Evolutionary conservation across 352 stramenopile species (phyloP).

Genomic region (Peronosclerospora sorghi): DNA sequence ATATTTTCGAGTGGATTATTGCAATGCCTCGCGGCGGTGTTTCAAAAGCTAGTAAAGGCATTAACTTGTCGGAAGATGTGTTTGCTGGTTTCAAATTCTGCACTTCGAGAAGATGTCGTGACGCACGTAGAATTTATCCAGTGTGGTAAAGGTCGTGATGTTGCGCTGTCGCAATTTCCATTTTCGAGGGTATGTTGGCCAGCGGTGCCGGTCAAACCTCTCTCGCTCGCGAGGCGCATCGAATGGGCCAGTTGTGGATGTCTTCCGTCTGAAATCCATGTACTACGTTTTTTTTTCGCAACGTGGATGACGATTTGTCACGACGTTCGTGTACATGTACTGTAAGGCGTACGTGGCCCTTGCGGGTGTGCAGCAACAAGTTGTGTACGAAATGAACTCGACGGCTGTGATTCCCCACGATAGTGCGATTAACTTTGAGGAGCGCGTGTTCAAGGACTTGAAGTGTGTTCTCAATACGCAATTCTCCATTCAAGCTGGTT

Average conservation of each 20-base stretch:
- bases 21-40: too few relatives aligned
- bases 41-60: too few relatives aligned
- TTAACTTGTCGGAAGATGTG: too few relatives aligned
- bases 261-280: conserved; percentile 77
- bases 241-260: conserved; percentile 72
- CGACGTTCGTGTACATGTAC: conserved; percentile 80
- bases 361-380: conserved; percentile 51
- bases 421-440: conserved; percentile 39
- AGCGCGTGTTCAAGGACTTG: conserved; percentile 45
- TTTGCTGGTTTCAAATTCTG: conserved; percentile 63
- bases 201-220: conserved; percentile 66
- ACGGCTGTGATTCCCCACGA: conserved; percentile 51
- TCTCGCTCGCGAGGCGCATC: conserved; percentile 54
- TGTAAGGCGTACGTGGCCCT: conserved; percentile 70
- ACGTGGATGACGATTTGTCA: conserved; percentile 79
- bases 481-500: conserved; percentile 74
- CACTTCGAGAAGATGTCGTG: conserved; percentile 47
- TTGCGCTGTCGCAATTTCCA: conserved; percentile 67
- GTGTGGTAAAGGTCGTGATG: too few relatives aligned
- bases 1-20: conserved; percentile 77
- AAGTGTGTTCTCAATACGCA: conserved; percentile 66
- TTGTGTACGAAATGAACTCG: conserved; percentile 58
- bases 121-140: conserved; percentile 75
- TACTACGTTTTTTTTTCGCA: conserved; percentile 78
- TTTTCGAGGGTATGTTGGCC: conserved; percentile 70